These are phyloP conservation scores for Penicillium daleae DNA, from an alignment of 495 filamentous ascomycete genomes.

Conservation along the genomic window DNA sequence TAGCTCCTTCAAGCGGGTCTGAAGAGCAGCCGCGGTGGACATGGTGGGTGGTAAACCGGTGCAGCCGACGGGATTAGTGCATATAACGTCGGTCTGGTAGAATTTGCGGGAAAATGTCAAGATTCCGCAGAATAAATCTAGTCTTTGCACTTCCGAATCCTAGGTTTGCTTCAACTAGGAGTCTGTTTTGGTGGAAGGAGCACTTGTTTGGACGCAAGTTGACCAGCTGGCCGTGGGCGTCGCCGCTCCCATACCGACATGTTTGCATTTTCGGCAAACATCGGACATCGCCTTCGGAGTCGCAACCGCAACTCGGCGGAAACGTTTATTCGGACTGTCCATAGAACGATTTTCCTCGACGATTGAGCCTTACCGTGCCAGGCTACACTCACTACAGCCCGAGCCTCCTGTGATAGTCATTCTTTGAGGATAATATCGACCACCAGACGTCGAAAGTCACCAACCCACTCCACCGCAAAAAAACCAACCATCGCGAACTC, in stretches of 20 bases:
- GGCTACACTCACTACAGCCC: neutral
- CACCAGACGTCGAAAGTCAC: neutral
- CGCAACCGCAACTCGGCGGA: conserved; percentile 18
- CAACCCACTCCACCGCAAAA: conserved; percentile 19
- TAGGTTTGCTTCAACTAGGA: neutral
- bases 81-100: neutral
- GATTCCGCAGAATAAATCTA: neutral
- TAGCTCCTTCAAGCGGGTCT: conserved; percentile 67
- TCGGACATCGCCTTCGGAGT: conserved; percentile 14
- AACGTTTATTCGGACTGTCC: conserved; percentile 10
- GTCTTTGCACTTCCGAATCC: neutral
- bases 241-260: conserved; percentile 12
- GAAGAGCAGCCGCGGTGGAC: conserved; percentile 61
- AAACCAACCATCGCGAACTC: conserved; percentile 17
- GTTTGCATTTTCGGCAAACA: conserved; percentile 50
- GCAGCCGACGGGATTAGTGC: neutral
- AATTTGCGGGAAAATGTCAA: neutral
- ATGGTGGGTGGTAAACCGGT: conserved; percentile 33
- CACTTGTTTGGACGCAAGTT: conserved; percentile 16
- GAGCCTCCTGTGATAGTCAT: neutral
- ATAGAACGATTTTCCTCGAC: neutral
- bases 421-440: neutral
- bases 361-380: neutral
- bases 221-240: conserved; percentile 28
- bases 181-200: neutral